These are phyloP conservation scores for Vigna nakashimae DNA, from an alignment of 306 rosid species.

Conservation along the genomic window DNA sequence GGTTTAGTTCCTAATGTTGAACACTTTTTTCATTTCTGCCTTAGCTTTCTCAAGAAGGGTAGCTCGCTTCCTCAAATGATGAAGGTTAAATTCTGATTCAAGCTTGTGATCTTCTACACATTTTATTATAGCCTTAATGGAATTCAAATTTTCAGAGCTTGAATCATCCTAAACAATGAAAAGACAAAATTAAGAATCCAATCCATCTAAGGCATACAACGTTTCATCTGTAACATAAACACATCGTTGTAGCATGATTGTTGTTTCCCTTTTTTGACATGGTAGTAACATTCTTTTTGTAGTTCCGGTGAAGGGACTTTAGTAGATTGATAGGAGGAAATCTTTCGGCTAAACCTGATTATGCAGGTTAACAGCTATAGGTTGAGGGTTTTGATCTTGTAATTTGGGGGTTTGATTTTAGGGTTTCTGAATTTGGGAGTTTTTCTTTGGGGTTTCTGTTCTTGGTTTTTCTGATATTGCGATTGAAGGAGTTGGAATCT, in stretches of 20 bases:
- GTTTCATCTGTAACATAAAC: neutral
- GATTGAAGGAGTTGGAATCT: no score
- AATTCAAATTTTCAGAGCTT: constrained; percentile 62
- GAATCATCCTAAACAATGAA: constrained; percentile 68
- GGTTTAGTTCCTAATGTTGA: constrained; percentile 55
- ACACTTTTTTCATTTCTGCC: constrained; percentile 67
- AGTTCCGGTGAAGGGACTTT: constrained; percentile 62
- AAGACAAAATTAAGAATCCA: constrained; percentile 25
- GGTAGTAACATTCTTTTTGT: constrained; percentile 59
- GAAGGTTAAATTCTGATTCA: constrained; percentile 70
- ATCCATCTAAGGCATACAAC: constrained; percentile 1
- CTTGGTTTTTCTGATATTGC: no score
- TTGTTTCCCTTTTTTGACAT: constrained; percentile 59
- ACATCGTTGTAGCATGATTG: constrained; percentile 60
- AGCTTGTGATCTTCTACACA: constrained; percentile 90
- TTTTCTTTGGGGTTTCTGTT: no score
- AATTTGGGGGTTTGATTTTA: no score
- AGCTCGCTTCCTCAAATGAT: constrained; percentile 61
- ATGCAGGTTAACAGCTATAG: no score
- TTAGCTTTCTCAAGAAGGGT: constrained; percentile 62
- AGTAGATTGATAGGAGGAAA: constrained; percentile 68
- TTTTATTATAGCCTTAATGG: constrained; percentile 68
- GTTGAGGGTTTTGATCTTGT: no score
- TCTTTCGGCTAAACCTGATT: constrained; percentile 75
- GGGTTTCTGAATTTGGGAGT: no score